Conservation (phyloP, 176 grass and related monocot species). For the Neostapfia colusana region DNA sequence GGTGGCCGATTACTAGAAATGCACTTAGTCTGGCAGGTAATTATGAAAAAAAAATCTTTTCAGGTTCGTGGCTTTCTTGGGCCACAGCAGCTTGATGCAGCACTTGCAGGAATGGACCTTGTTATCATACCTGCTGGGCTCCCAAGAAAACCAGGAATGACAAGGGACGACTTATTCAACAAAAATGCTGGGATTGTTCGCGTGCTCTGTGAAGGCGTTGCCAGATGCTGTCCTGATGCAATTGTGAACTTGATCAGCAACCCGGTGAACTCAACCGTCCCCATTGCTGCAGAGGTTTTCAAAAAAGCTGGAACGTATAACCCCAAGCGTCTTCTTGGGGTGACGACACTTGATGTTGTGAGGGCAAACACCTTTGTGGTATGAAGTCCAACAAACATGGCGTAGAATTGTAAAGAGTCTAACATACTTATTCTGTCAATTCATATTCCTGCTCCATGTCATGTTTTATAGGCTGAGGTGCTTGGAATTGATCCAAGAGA, state of each 20-base stretch:
- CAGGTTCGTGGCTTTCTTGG: constrained; percentile 93
- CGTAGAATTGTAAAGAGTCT: not conserved
- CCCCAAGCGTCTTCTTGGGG: constrained; percentile 89
- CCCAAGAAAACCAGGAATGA: constrained; percentile 98
- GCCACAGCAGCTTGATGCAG: constrained; percentile 70
- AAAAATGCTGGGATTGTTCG: constrained; percentile 95
- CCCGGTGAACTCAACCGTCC: constrained; percentile 93
- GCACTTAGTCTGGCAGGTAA: not conserved
- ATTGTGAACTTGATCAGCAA: constrained; percentile 96
- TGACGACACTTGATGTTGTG: constrained; percentile 94
- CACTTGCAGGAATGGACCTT: constrained; percentile 92
- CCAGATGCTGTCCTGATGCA: constrained; percentile 72
- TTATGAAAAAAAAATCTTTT: constrained; percentile 1
- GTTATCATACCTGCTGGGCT: constrained; percentile 93
- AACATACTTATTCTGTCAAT: constrained; percentile 22
- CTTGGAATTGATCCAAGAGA: constrained; percentile 90
- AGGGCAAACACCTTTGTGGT: constrained; percentile 99
- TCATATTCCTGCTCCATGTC: constrained; percentile 22
- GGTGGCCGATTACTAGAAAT: too few species aligned
- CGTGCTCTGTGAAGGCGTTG: constrained; percentile 72
- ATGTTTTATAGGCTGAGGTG: constrained; percentile 70
- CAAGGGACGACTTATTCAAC: constrained; percentile 97
- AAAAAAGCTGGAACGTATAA: constrained; percentile 88
- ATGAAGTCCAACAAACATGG: constrained; percentile 33
- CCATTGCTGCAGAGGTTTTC: constrained; percentile 98